Base-by-base conservation (phyloP, 352 stramenopile species). In the Phytophthora constricta region DNA sequence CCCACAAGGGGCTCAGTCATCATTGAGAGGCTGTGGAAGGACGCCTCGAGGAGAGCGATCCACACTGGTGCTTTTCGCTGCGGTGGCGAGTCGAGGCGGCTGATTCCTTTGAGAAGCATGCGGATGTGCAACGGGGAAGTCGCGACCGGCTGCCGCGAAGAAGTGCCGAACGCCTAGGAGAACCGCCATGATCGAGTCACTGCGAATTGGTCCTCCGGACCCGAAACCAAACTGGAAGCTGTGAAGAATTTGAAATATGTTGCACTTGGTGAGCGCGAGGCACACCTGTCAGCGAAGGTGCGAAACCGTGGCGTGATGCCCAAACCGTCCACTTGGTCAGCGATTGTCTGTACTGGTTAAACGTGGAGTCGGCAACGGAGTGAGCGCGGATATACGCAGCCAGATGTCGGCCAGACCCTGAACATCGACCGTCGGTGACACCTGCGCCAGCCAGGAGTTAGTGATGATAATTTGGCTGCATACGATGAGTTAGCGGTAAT, bases 91-190 rank as follows among this genome's bases (percentile, higher is more conserved):
- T 62, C 55, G 14, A 53, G 42, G 2, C 28, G 42, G 19, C 54
- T 52, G 25, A 62, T 59, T 19, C 42, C 54, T 26, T 62, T 53
- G 19, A 53, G 27, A 0, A 62, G 54, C 41, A 47, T 62, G 2
- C 55, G 55, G 13, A 62, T 26, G 31, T 34, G 14, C 5, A 16
- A 47, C 33, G 14, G 55, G 42, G 17, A 55, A 39, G 2, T 37
- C 43, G 16, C 26, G 3, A 9, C 42, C 55, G 3, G 43, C 19
- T 31, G 43, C n/a, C 5, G 55, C 42, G 43, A 62, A 62, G 39
- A 46, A 46, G 17, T 46, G 39, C 14, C 39, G 39, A 11, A 46
- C 39, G n/a, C 39, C 39, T 5, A 23, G 39, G 8, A 46, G n/a
- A 11, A 46, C 39, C 31, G 31, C 31, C 31, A 37, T 37, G 31